These are phyloP conservation scores for Dipteronia sinensis DNA, from an alignment of 345 rosid species.

Conservation along the genomic window DNA sequence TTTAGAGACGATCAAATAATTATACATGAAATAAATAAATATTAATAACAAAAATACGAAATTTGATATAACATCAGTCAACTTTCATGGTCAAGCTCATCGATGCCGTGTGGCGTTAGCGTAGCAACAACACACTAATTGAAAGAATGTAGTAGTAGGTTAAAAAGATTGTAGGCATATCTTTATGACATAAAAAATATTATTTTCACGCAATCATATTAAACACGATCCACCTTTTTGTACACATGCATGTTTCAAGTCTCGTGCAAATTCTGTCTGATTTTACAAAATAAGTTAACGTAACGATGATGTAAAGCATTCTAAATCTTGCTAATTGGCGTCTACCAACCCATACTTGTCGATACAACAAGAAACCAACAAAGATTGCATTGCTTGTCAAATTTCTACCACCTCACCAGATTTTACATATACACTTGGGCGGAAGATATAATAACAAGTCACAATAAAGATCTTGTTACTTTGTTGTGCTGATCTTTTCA, in stretches of 20 bases:
- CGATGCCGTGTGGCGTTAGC: too few relatives aligned
- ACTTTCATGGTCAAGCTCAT: too few relatives aligned
- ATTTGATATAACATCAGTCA: too few relatives aligned
- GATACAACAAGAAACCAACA: background rate
- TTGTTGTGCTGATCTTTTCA: too few relatives aligned
- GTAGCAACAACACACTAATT: too few relatives aligned
- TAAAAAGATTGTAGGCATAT: background rate
- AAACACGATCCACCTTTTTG: background rate
- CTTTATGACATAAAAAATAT: too few relatives aligned
- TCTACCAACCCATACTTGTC: background rate
- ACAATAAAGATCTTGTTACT: too few relatives aligned
- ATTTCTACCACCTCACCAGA: background rate
- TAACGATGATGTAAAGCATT: constrained; percentile 15
- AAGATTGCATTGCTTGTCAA: background rate
- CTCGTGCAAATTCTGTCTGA: background rate
- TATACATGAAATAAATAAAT: too few relatives aligned
- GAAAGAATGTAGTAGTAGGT: background rate
- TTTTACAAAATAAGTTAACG: background rate
- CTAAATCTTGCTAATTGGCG: background rate
- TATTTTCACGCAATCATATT: too few relatives aligned
- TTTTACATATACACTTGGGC: background rate
- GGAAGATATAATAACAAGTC: background rate
- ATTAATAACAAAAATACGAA: too few relatives aligned
- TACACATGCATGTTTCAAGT: background rate
- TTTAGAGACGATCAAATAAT: too few relatives aligned